phyloP scores from a whole-genome alignment of 352 stramenopile genomes.

The Phytopythium sindhum region DNA sequence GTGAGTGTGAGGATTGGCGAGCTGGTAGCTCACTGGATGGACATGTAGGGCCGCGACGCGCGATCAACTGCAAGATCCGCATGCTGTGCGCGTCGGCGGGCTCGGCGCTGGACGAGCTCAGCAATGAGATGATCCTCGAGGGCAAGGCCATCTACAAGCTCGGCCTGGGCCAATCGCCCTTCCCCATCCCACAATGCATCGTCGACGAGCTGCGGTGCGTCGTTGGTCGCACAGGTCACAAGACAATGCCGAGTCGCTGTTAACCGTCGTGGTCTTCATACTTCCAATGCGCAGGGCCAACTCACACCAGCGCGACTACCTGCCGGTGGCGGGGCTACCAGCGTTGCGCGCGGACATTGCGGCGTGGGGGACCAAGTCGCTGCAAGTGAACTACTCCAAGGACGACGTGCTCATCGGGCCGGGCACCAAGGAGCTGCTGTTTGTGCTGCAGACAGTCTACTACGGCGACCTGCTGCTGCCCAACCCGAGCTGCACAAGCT shows the following conservation, averaged over 20 bases:
- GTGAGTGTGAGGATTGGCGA: not conserved
- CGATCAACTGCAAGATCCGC: conserved; percentile 86
- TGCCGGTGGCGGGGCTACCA: conserved; percentile 71
- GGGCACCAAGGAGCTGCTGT: conserved; percentile 88
- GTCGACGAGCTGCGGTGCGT: conserved; percentile 81
- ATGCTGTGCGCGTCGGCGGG: conserved; percentile 79
- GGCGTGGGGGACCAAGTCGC: conserved; percentile 47
- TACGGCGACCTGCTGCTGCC: conserved; percentile 83
- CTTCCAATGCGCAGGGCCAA: conserved; percentile 46
- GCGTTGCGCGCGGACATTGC: conserved; percentile 80
- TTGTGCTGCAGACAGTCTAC: conserved; percentile 87
- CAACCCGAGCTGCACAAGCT: conserved; percentile 85
- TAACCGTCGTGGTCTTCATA: too few relatives aligned
- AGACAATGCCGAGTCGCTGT: not conserved
- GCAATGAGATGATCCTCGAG: conserved; percentile 79
- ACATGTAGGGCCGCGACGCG: conserved; percentile 56
- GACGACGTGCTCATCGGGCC: conserved; percentile 84
- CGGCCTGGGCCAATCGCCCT: conserved; percentile 80
- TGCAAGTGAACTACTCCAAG: conserved; percentile 60
- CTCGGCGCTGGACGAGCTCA: conserved; percentile 80
- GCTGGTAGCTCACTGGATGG: not conserved
- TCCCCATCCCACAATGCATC: conserved; percentile 85
- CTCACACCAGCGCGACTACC: conserved; percentile 79
- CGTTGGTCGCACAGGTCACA: conserved; percentile 1
- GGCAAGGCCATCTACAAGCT: conserved; percentile 85